Percentiles rank a stretch among this genome's conserved stretches.
phyloP scores from a whole-genome alignment of 352 stramenopile genomes.

The Phytophthora vignae region DNA sequence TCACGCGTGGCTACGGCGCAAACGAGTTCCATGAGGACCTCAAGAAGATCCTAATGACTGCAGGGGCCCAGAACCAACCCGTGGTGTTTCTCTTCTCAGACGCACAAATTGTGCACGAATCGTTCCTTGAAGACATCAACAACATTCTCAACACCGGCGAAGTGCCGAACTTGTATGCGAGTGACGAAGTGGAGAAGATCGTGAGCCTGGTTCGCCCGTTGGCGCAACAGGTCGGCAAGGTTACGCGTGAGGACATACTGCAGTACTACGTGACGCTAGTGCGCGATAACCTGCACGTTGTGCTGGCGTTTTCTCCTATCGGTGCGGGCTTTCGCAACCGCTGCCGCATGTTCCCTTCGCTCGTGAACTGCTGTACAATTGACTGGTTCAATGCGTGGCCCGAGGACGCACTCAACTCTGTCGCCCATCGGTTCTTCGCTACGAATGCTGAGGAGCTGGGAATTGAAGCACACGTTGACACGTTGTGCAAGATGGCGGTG shows the following conservation, averaged over 20 bases:
- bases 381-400: constrained; percentile 98
- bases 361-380: constrained; percentile 96
- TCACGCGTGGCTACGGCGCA: constrained; percentile 91
- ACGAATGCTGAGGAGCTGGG: constrained; percentile 84
- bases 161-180: constrained; percentile 93
- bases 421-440: constrained; percentile 92
- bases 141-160: constrained; percentile 95
- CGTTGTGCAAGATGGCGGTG: constrained; percentile 92
- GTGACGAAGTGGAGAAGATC: constrained; percentile 93
- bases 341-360: constrained; percentile 94
- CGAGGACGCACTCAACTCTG: constrained; percentile 92
- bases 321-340: constrained; percentile 92
- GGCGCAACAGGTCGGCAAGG: constrained; percentile 78
- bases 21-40: constrained; percentile 94
- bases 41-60: constrained; percentile 91
- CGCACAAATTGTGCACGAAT: constrained; percentile 94
- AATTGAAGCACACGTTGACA: constrained; percentile 90
- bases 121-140: constrained; percentile 96
- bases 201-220: constrained; percentile 84
- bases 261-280: constrained; percentile 93
- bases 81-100: constrained; percentile 95
- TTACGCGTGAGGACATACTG: constrained; percentile 86
- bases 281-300: constrained; percentile 94
- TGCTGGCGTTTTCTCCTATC: constrained; percentile 94
- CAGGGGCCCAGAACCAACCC: constrained; percentile 86